Base-by-base conservation (phyloP, 1,284 basidiomycete genomes). In the Ceratobasidium sp. region DNA sequence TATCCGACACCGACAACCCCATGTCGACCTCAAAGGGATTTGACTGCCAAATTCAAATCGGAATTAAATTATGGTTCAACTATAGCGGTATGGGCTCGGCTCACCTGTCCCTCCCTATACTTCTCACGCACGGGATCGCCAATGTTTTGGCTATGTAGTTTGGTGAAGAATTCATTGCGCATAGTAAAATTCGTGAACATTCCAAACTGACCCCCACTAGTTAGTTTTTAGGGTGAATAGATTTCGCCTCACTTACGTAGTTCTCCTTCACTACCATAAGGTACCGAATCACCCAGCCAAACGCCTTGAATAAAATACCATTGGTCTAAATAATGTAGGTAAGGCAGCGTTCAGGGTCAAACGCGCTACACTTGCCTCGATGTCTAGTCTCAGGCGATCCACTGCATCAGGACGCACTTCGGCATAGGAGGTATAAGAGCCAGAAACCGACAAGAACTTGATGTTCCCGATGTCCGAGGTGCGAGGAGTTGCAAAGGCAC, bases 141-240 rank as follows among this genome's bases (percentile, higher is more conserved):
- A 4, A 87, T 81, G 4, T 83, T 78, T 3, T 84, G 84, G 69
- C 80, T 82, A 62, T 81, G 83, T 31, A 86, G 84, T 76, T 88
- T 90, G 67, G 88, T 85, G 60, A 94, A 80, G 76, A 92, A 95
- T 79, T 97, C 95, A 32, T 85, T 85, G 57, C 93, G 82, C 0
- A 93, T 96, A 6, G 88, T 88, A 75, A 94, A 97, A 74, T 95
- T 91, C 0, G 94, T 96, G 78, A 95, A 97, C 3, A 86, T 84
- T 20, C 95, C 95, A 69, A 96, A 88, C 62, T 65, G 22, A 42
- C 13, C 6, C 10, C 34, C 20, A 25, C 3, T 47, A 47, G 27
- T 53, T n/a, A 40, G 35, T 6, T 5, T 20, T 53, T 25, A 27
- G 20, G 22, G 1, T 38, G 8, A 50, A 8, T 13, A n/a, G 29